Base-by-base conservation (phyloP, 768 basidiomycete genomes). In the Cystoderma amianthinum region DNA sequence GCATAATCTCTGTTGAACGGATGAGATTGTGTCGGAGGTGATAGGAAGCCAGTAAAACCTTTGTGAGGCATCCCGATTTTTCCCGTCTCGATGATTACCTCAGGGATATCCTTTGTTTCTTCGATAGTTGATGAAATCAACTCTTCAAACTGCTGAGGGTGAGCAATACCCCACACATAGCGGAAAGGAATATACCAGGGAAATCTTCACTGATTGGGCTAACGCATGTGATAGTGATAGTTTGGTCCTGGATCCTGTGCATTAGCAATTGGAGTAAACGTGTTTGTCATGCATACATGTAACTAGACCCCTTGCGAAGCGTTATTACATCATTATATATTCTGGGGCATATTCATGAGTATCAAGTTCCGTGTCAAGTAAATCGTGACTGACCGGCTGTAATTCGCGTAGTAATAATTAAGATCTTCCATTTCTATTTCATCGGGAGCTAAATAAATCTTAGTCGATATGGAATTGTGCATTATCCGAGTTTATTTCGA, bases 271-370 rank as follows among this genome's bases (percentile, higher is more conserved):
- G 13, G 19, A 10, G 3, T 33, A 20, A 12, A 11, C 25, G 3
- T 21, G 41, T 24, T 16, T 15, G 36, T 15, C 12, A 18, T 34
- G 60, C 86, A 52, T 51, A 94, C 94, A 97, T 95, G 61, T 93
- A 94, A 47, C 92, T 85, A 9, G 94, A 96, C 20, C 93, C 93
- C 59, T 89, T 90, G 44, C 92, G 81, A 25, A 96, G 72, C 2
- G 94, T 90, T 44, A 97, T 96, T 32, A 97, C 94, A 62, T 97
- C 94, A 65, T 97, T 97, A 63, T 94, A 97, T 55, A 96, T 96
- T 53, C 90, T 81, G 25, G 48, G 19, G n/a, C n/a, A n/a, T n/a
- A n/a, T n/a, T n/a, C n/a, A n/a, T 25, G 43, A 36, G 19, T 22
- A 42, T 44, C 45, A 20, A 17, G 34, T 25, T 32, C 24, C 23